phyloP scores from a whole-genome alignment of 768 basidiomycete species.

The Dentipellis sp. region DNA sequence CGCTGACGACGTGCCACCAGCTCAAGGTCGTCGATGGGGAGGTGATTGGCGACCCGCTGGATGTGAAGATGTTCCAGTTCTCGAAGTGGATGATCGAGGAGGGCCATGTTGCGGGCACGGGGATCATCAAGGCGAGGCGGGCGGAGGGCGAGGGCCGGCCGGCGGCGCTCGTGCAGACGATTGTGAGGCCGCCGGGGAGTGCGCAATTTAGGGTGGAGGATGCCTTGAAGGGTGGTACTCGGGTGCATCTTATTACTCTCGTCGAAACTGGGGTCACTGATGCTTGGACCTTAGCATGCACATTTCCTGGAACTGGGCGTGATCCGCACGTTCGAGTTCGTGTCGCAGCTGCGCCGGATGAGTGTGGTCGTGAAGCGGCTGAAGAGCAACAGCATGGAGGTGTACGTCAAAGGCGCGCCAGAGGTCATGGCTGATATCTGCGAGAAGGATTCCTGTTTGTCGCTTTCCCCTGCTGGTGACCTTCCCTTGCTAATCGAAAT shows the following conservation, averaged over 20 bases:
- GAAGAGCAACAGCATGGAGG: conserved; percentile 91
- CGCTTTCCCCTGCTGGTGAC: background rate
- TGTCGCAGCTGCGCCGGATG: conserved; percentile 89
- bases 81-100: conserved; percentile 96
- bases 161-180: conserved; percentile 87
- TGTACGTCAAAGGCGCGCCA: conserved; percentile 98
- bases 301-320: conserved; percentile 97
- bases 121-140: conserved; percentile 57
- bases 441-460: conserved; percentile 81
- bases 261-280: background rate
- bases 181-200: conserved; percentile 93
- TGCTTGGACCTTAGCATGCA: conserved; percentile 55
- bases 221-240: conserved; percentile 75
- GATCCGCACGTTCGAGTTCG: conserved; percentile 93
- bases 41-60: conserved; percentile 91
- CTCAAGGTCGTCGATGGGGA: conserved; percentile 84
- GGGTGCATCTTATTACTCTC: conserved; percentile 35
- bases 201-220: conserved; percentile 87
- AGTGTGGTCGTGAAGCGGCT: conserved; percentile 95
- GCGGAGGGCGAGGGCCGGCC: conserved; percentile 47
- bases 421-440: conserved; percentile 98
- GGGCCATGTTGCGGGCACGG: conserved; percentile 63
- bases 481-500: background rate
- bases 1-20: conserved; percentile 93
- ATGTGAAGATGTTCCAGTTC: conserved; percentile 97